A percentile compares a stretch with the other conserved stretches of the same genome.
phyloP scores from a whole-genome alignment of 2,329 filamentous ascomycete species.

The Talaromyces sp. region DNA sequence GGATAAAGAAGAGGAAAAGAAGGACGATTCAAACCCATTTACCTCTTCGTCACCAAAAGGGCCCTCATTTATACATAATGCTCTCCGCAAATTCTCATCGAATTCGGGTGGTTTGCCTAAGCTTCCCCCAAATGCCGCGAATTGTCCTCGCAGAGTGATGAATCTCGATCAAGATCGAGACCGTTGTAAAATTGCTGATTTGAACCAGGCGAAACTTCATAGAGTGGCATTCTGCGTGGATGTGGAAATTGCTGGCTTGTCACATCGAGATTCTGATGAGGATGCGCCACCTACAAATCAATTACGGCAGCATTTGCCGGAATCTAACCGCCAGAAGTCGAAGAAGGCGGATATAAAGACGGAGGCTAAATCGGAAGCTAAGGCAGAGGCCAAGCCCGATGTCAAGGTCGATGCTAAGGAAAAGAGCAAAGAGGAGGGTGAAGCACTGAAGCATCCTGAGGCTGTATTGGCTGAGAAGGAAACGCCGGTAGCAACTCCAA shows the following conservation, averaged over 20 bases:
- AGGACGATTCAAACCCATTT: conserved; percentile 35
- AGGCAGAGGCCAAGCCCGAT: conserved; percentile 67
- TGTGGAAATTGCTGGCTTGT: conserved; percentile 90
- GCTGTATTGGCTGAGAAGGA: conserved; percentile 59
- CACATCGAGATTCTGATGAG: conserved; percentile 69
- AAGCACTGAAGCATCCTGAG: conserved; percentile 70
- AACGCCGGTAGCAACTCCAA: conserved; percentile 23
- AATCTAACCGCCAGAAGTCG: conserved; percentile 31
- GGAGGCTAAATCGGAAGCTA: conserved; percentile 72
- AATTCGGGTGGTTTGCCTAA: conserved; percentile 54
- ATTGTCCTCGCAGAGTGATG: conserved; percentile 81
- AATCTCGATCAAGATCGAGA: conserved; percentile 83
- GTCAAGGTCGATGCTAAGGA: conserved; percentile 48
- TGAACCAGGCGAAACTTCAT: conserved; percentile 78
- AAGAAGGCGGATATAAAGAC: conserved; percentile 49
- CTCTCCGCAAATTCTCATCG: conserved; percentile 77
- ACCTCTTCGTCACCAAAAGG: conserved; percentile 71
- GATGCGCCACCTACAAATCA: conserved; percentile 43
- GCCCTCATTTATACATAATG: conserved; percentile 75
- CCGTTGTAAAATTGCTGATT: conserved; percentile 75
- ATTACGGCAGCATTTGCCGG: conserved; percentile 28
- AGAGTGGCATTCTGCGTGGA: conserved; percentile 95
- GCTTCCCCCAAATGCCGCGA: conserved; percentile 56
- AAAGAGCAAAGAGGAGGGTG: conserved; percentile 72
- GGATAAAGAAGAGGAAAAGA: conserved; percentile 48